A percentile compares a stretch with the other conserved stretches of the same genome.
Conservation (phyloP, 2,329 filamentous ascomycete genomes). For the Pestalotiopsis fici region DNA sequence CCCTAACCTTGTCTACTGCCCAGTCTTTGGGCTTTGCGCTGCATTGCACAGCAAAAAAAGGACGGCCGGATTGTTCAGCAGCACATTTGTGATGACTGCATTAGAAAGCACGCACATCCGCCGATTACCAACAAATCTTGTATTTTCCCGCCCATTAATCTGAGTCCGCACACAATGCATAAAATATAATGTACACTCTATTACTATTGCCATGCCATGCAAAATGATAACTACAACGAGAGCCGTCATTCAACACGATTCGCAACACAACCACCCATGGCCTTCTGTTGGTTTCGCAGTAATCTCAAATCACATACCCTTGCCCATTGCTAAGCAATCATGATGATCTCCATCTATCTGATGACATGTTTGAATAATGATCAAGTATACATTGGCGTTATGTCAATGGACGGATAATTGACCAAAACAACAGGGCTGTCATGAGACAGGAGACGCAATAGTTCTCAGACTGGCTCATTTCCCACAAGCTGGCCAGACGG, state of each 20-base stretch:
- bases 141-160: neutral
- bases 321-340: neutral
- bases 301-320: neutral
- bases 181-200: neutral
- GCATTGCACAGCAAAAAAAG: constrained; percentile 1
- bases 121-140: constrained; percentile 6
- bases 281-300: constrained; percentile 7
- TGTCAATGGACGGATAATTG: neutral
- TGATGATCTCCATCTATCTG: neutral
- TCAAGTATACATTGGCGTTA: neutral
- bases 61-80: constrained; percentile 8
- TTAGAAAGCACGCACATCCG: neutral
- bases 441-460: neutral
- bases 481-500: neutral
- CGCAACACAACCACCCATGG: neutral
- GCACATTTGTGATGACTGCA: constrained; percentile 3
- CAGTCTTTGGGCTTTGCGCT: neutral
- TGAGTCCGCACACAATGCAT: neutral
- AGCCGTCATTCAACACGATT: neutral
- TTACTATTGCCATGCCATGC: neutral
- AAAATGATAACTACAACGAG: neutral
- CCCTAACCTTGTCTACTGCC: neutral
- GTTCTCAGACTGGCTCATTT: constrained; percentile 5
- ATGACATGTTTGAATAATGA: neutral
- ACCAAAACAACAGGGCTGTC: neutral